Conservation (phyloP, 2,329 filamentous ascomycete genomes). For the Xylogone sp. region DNA sequence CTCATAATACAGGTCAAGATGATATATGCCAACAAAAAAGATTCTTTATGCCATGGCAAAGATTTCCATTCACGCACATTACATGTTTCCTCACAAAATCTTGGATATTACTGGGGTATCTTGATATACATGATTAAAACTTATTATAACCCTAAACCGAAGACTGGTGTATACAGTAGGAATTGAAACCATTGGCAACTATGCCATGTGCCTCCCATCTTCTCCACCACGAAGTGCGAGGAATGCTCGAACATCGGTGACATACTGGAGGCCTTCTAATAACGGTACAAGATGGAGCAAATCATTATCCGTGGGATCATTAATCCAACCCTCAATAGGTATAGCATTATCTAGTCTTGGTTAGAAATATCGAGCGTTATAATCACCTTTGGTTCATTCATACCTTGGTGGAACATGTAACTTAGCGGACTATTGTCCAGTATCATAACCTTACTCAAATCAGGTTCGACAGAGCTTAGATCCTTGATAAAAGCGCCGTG, state of each 20-base stretch:
- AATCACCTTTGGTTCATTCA: conserved; percentile 24
- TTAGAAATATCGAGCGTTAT: conserved; percentile 3
- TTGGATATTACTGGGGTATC: background rate
- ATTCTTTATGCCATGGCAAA: too few species aligned
- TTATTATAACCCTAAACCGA: background rate
- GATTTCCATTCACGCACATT: too few species aligned
- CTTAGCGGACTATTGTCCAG: conserved; percentile 97
- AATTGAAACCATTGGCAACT: background rate
- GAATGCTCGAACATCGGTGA: conserved; percentile 89
- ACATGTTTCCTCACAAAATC: background rate
- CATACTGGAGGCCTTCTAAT: conserved; percentile 92
- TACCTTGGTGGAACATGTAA: conserved; percentile 98
- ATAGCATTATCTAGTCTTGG: conserved; percentile 84
- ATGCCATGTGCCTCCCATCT: conserved; percentile 48
- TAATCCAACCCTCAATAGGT: conserved; percentile 99
- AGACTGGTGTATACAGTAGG: background rate
- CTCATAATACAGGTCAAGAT: too few species aligned
- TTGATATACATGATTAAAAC: background rate
- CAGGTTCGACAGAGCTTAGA: conserved; percentile 90
- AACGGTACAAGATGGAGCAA: conserved; percentile 88
- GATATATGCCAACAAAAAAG: too few species aligned
- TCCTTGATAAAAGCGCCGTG: conserved; percentile 99
- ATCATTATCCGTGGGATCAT: conserved; percentile 94
- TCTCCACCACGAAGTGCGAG: conserved; percentile 87
- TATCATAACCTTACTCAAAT: conserved; percentile 97